A percentile compares a stretch with the other conserved stretches of the same genome.
phyloP scores from a whole-genome alignment of 2,329 filamentous ascomycete species.

The Sclerotinia trifoliorum region DNA sequence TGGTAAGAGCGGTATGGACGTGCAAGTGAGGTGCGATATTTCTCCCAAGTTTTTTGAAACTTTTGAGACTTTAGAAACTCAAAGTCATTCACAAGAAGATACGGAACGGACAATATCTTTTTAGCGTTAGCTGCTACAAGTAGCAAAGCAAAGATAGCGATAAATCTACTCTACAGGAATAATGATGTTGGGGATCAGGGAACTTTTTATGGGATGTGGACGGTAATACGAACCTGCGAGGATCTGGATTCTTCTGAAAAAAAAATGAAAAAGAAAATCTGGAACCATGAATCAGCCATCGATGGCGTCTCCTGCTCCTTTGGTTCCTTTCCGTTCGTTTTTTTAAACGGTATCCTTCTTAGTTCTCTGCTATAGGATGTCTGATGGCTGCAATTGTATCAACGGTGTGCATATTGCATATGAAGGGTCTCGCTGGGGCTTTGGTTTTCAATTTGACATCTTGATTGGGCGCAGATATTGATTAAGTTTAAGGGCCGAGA shows the following conservation, averaged over 20 bases:
- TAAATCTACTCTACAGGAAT: not conserved
- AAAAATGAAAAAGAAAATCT: no score
- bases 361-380: not conserved
- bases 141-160: slow-evolving; percentile 7
- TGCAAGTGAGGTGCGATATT: not conserved
- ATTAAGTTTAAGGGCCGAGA: not conserved
- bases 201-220: not conserved
- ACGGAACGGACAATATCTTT: not conserved
- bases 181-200: not conserved
- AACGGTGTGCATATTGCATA: slow-evolving; percentile 15
- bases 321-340: not conserved
- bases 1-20: not conserved
- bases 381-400: not conserved
- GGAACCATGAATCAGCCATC: no score
- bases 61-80: not conserved
- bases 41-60: not conserved
- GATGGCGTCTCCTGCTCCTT: not conserved
- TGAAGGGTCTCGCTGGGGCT: not conserved
- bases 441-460: not conserved
- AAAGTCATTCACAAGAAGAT: not conserved
- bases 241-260: not conserved
- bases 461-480: slow-evolving; percentile 15
- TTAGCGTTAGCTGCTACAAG: not conserved
- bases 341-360: not conserved
- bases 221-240: not conserved